Evolutionary conservation across 2,329 filamentous ascomycete species (phyloP).

Genomic region (Plectosphaerella cucumerina): DNA sequence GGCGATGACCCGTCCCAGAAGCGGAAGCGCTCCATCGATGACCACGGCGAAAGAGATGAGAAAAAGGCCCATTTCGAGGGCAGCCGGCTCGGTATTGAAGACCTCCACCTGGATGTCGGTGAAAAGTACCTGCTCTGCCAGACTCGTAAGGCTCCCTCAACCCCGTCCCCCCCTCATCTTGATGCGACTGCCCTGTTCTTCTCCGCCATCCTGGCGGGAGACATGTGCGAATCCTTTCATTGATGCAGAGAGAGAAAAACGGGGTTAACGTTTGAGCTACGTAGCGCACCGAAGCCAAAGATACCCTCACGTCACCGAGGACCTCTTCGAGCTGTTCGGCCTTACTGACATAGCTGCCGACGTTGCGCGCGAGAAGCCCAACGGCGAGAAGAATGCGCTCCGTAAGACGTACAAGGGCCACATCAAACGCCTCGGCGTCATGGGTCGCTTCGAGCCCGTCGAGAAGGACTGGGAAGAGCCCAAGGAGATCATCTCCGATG

Average conservation of each 20-base stretch:
- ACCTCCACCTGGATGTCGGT: slow-evolving; percentile 63
- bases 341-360: slow-evolving; percentile 54
- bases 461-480: slow-evolving; percentile 41
- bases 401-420: slow-evolving; percentile 67
- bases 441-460: slow-evolving; percentile 55
- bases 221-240: slow-evolving; percentile 14
- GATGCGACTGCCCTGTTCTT: slow-evolving; percentile 13
- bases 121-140: slow-evolving; percentile 64
- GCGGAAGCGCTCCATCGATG: slow-evolving; percentile 57
- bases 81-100: slow-evolving; percentile 57
- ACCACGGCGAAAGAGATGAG: slow-evolving; percentile 49
- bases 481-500: slow-evolving; percentile 33
- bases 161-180: slow-evolving; percentile 21
- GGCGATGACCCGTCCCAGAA: slow-evolving; percentile 54
- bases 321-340: slow-evolving; percentile 56
- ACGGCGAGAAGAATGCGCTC: slow-evolving; percentile 63
- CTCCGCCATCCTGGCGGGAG: slow-evolving; percentile 8
- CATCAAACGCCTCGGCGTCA: slow-evolving; percentile 59
- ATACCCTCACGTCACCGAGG: slow-evolving; percentile 45
- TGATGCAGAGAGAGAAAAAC: slow-evolving; percentile 17
- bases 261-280: slow-evolving; percentile 40
- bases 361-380: slow-evolving; percentile 59
- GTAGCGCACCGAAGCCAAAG: slow-evolving; percentile 42
- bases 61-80: slow-evolving; percentile 63
- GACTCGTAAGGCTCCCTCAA: slow-evolving; percentile 59